These are phyloP conservation scores for Aureobasidium zeae DNA, from an alignment of 2,329 filamentous ascomycete species.

Conservation along the genomic window DNA sequence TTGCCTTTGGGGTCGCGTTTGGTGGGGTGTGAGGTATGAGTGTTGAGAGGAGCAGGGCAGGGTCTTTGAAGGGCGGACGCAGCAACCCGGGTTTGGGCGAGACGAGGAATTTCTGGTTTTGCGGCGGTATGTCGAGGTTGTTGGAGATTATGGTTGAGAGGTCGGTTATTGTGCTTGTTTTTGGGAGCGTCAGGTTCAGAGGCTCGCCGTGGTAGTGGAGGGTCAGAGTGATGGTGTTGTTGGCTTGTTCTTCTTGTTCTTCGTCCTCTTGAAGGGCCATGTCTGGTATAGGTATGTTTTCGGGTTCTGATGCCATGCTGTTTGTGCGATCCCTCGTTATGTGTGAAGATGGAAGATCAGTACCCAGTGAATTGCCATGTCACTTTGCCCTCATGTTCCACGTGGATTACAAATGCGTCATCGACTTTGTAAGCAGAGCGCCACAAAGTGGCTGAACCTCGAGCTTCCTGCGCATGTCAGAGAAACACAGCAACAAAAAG, in stretches of 20 bases:
- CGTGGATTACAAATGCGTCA: too few species aligned
- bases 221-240: slow-evolving; percentile 35
- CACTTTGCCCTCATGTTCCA: too few species aligned
- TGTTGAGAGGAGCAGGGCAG: slow-evolving; percentile 40
- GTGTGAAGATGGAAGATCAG: too few species aligned
- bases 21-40: too few species aligned
- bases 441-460: too few species aligned
- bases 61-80: slow-evolving; percentile 55
- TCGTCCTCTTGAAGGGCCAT: neutral
- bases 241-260: neutral
- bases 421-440: too few species aligned
- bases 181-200: slow-evolving; percentile 39
- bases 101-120: slow-evolving; percentile 60
- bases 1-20: slow-evolving; percentile 44
- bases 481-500: too few species aligned
- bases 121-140: slow-evolving; percentile 48
- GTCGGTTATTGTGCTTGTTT: slow-evolving; percentile 44
- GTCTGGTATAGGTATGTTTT: neutral
- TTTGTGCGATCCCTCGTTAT: too few species aligned
- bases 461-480: too few species aligned
- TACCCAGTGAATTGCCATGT: too few species aligned
- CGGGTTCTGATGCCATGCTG: neutral
- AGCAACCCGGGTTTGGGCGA: slow-evolving; percentile 56
- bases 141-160: slow-evolving; percentile 51
- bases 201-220: slow-evolving; percentile 48